A percentile compares a stretch with the other conserved stretches of the same genome.
Conservation (phyloP, 345 rosid genomes). For the Psidium friedrichsthalianum region DNA sequence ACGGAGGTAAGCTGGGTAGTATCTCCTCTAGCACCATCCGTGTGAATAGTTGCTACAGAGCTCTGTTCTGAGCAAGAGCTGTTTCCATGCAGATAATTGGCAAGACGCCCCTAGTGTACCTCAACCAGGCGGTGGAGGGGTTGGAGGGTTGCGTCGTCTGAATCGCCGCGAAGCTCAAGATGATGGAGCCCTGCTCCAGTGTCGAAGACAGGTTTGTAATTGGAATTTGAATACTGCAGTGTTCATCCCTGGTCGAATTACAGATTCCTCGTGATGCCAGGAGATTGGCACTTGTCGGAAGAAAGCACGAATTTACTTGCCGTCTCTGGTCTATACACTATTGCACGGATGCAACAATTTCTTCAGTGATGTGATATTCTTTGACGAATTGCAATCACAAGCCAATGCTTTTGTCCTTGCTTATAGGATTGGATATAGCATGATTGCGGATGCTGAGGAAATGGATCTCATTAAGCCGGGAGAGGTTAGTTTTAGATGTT, state of each 20-base stretch:
- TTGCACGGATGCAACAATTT: background rate
- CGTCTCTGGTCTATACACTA: background rate
- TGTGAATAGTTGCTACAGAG: background rate
- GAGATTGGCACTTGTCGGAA: background rate
- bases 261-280: background rate
- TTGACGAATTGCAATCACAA: background rate
- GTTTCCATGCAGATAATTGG: slow-evolving; percentile 39
- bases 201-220: slow-evolving; percentile 69
- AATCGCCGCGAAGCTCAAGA: slow-evolving; percentile 72
- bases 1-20: slow-evolving; percentile 27
- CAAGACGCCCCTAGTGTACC: slow-evolving; percentile 75
- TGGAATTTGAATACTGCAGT: background rate
- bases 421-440: slow-evolving; percentile 64
- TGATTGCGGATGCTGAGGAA: slow-evolving; percentile 73
- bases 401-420: background rate
- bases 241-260: background rate
- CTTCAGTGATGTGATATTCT: background rate
- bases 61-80: background rate
- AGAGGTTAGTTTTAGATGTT: slow-evolving; percentile 26
- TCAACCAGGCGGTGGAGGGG: slow-evolving; percentile 50
- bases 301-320: background rate
- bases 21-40: background rate
- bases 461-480: slow-evolving; percentile 52
- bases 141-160: slow-evolving; percentile 37
- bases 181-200: slow-evolving; percentile 85